Base-by-base conservation (phyloP, 495 filamentous ascomycete genomes). In the Penicillium lagena region DNA sequence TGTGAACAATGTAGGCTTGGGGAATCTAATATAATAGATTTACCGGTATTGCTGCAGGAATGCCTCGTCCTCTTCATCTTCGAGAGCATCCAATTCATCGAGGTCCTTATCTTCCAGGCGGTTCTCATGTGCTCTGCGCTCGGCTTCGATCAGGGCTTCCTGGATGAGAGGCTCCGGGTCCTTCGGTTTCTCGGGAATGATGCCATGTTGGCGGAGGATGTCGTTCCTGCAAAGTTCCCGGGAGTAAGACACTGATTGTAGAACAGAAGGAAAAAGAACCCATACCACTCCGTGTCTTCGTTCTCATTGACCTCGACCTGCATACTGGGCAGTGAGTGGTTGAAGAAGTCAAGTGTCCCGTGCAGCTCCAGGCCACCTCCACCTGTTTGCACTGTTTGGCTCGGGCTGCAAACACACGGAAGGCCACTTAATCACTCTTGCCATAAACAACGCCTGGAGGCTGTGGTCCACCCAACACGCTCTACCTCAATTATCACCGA, bases 261-360 rank as follows among this genome's bases (percentile, higher is more conserved):
- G 52, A 30, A 50, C 46, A 28, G 40, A 35, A 37, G 46, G 35
- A 38, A 45, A 40, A 12, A 12, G 9, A 13, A 29, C 13, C 46
- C 60, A 43, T 71, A 95, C 93, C 93, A 98, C 84, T 98, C 93
- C 32, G 93, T 98, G 63, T 98, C 93, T 49, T 89, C 93, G 62
- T 96, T 94, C 29, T 90, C 90, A 60, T 97, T 82, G 58, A 98
- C 85, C 40, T 93, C 89, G 40, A 96, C 94, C 49, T 71, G 82
- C 87, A 93, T 94, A 10, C 43, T 81, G 55, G 29, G 37, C 33
- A 27, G 12, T 37, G 33, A 34, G 12, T 34, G 3, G n/a, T 34
- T 3, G n/a, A 9, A 3, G 9, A 11, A 10, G 32, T 34, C 10
- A 6, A 10, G 7, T 2, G 32, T 10, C 32, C 9, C 3, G 5